Base-by-base conservation (phyloP, 495 filamentous ascomycete species). In the Aspergillus nidulans region DNA sequence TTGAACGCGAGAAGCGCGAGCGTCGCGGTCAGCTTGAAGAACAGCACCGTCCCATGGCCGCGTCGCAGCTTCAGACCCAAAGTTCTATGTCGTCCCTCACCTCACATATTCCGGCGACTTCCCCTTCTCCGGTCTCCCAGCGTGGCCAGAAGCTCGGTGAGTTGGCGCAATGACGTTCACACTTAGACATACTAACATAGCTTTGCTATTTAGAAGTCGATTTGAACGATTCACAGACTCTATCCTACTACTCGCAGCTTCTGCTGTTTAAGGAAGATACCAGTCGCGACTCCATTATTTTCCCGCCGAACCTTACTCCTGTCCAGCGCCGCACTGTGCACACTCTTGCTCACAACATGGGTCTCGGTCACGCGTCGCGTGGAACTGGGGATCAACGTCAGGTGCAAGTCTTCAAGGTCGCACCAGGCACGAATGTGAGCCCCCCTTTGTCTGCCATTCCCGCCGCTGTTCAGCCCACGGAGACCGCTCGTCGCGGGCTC, bases 1-100 rank as follows among this genome's bases (percentile, higher is more conserved):
- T 98, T 57, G 94, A 98, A 67, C 81, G 94, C 24, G 94, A 97
- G 73, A 98, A 98, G 82, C 81, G 94, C 40, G 94, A 97, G 76
- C 88, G 94, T 65, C 86, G 94, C 57, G 94, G 94, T 42, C 94
- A 98, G 69, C 77, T 98, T 38, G 91, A 97, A 69, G 94, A 97
- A 72, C 94, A 98, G 70, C 94, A 98, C 69, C 81, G 91, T 24
- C 88, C 87, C 19, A 80, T 90, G 63, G 73, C 72, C 18, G 66
- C 66, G 28, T 69, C 77, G 45, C 81, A 84, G 51, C 79, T 96
- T 39, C 90, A 95, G 54, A 85, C 84, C 20, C 90, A 95, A 65
- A 84, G 83, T 39, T 95, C 91, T 41, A 85, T 94, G 75, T 87
- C 86, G 32, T 95, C 91, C 18, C 75, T 95, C 44, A 82, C 85